These are phyloP conservation scores for Pisolithus orientalis DNA, from an alignment of 768 basidiomycete genomes.

Conservation along the genomic window DNA sequence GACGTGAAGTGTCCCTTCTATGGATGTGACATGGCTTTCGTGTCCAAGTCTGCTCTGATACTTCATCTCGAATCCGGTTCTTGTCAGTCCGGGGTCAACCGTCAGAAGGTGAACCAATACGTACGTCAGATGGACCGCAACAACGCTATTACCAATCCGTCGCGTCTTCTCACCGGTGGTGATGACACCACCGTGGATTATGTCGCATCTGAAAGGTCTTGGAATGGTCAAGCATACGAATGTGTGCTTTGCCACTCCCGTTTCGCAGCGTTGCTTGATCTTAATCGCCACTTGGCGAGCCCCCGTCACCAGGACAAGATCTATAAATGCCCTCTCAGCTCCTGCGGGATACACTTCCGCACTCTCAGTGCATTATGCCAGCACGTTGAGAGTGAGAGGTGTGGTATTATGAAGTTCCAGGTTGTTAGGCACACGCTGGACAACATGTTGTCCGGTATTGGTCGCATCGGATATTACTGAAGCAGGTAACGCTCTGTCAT, in stretches of 20 bases:
- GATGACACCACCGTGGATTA: background rate
- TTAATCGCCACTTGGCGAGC: slow-evolving; percentile 63
- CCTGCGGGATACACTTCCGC: slow-evolving; percentile 38
- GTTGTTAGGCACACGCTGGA: slow-evolving; percentile 36
- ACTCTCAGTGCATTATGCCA: slow-evolving; percentile 55
- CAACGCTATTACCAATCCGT: slow-evolving; percentile 51
- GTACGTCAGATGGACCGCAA: slow-evolving; percentile 38
- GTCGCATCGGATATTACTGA: slow-evolving; percentile 8
- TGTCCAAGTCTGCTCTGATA: slow-evolving; percentile 47
- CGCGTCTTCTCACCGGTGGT: slow-evolving; percentile 38
- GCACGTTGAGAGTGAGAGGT: slow-evolving; percentile 60
- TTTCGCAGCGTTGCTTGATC: slow-evolving; percentile 34
- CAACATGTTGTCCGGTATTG: slow-evolving; percentile 18
- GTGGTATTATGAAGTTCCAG: slow-evolving; percentile 47
- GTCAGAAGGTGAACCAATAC: slow-evolving; percentile 28
- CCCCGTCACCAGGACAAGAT: slow-evolving; percentile 48
- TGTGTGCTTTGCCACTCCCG: slow-evolving; percentile 54
- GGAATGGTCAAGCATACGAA: slow-evolving; percentile 44
- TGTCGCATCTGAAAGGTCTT: slow-evolving; percentile 32
- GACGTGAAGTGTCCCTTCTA: slow-evolving; percentile 32
- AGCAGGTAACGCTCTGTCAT: background rate
- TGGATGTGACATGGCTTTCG: slow-evolving; percentile 43
- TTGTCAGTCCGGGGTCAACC: slow-evolving; percentile 46
- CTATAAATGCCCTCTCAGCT: slow-evolving; percentile 47
- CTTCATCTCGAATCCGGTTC: slow-evolving; percentile 58